A percentile compares a stretch with the other conserved stretches of the same genome.
These are phyloP conservation scores for Solanum chilense DNA, from an alignment of 257 asterid species.

Conservation along the genomic window DNA sequence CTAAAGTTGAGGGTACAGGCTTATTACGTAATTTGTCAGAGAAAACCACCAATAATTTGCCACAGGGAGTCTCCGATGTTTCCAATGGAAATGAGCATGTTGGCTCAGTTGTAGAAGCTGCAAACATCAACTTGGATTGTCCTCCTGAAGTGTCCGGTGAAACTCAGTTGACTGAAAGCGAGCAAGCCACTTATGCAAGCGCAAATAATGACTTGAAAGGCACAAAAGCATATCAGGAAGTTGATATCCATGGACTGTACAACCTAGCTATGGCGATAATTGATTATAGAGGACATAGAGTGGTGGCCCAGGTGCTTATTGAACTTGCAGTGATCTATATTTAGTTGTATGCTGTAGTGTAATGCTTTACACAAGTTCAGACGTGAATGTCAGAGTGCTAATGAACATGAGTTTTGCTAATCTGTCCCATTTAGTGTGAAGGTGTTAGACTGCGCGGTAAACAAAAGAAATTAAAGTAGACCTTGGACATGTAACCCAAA, in stretches of 20 bases:
- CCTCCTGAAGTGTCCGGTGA: slow-evolving; percentile 49
- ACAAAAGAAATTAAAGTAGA: not conserved
- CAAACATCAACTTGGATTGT: slow-evolving; percentile 21
- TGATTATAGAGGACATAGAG: slow-evolving; percentile 96
- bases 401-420: not conserved
- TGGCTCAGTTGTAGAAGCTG: slow-evolving; percentile 19
- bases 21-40: slow-evolving; percentile 19
- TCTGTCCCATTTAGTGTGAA: not conserved
- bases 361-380: not conserved
- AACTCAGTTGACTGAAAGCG: slow-evolving; percentile 79
- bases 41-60: slow-evolving; percentile 17
- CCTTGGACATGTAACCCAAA: not conserved
- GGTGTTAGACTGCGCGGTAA: not conserved
- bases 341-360: not conserved
- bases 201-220: slow-evolving; percentile 97
- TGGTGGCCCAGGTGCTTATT: slow-evolving; percentile 80
- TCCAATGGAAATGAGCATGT: slow-evolving; percentile 21
- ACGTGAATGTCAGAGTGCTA: not conserved
- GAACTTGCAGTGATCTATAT: not conserved
- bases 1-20: slow-evolving; percentile 30
- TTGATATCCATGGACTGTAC: slow-evolving; percentile 81
- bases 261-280: slow-evolving; percentile 95
- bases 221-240: slow-evolving; percentile 97
- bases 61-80: slow-evolving; percentile 18
- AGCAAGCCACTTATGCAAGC: slow-evolving; percentile 97